Evolutionary conservation across 2,329 filamentous ascomycete genomes (phyloP), one percentile per base, ranked within the genome.

Genomic region (Leptodontidium sp.): DNA sequence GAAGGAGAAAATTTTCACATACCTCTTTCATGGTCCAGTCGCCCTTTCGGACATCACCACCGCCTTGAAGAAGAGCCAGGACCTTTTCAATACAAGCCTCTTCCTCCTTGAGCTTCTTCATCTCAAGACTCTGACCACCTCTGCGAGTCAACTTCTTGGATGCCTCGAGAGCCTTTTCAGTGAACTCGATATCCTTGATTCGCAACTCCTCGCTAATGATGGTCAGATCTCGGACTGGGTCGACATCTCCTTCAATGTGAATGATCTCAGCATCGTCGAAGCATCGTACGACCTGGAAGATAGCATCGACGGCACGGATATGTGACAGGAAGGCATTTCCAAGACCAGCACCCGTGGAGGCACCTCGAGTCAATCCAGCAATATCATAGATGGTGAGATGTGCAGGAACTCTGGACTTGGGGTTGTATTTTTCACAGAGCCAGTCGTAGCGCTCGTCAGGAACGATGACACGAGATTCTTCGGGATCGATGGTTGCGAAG

Each of bases 211-310:
- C 94, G 81, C 91, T 93, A 83, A 99, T 98, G 81, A 99, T 99
- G 78, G 93, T 92, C 75, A 99, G 83, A 86, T 99, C 96, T 79
- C 96, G 91, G 70, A 92, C 88, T 43, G 96, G 97, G 83, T 99
- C 93, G 77, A 99, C 97, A 78, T 99, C 96, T 80, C 96, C 97
- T 86, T 99, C 97, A 74, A 99, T 94, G 87, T 99, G 96, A 77
- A 98, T 98, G 78, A 99, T 99, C 84, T 99, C 96, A 69, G 95
- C 96, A 86, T 99, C 96, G 80, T 99, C 97, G 83, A 99, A 98
- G 84, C 93, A 97, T 77, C 94, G 91, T 47, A 98, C 94, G 55
- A 98, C 94, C 82, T 97, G 93, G 87, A 97, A 98, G 83, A 98
- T 97, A 82, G 94, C 94, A 85, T 98, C 94, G 82, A 98, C 94